Percentiles rank a stretch among this genome's conserved stretches.
phyloP scores from a whole-genome alignment of 2,329 filamentous ascomycete genomes.

The Colletotrichum gloeosporioides region DNA sequence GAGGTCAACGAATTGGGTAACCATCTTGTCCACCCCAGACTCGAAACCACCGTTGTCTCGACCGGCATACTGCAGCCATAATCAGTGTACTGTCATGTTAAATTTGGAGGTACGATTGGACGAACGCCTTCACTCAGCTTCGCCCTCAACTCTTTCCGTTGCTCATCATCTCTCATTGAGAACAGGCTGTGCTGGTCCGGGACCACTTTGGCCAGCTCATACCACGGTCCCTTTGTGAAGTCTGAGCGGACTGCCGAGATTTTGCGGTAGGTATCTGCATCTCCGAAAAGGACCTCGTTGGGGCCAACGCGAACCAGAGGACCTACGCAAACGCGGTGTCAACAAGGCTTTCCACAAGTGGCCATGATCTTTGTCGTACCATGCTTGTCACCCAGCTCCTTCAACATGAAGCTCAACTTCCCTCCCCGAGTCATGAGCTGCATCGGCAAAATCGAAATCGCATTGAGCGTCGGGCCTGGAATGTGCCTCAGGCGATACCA shows the following conservation, averaged over 20 bases:
- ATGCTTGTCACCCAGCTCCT: slow-evolving; percentile 8
- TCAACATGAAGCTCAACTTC: slow-evolving; percentile 1
- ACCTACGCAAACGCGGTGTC: slow-evolving; percentile 27
- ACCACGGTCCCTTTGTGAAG: slow-evolving; percentile 22
- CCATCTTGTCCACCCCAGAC: neutral
- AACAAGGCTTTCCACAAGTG: slow-evolving; percentile 1
- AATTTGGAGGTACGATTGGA: too few relatives aligned
- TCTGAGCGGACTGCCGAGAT: slow-evolving; percentile 14
- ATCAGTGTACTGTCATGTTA: neutral
- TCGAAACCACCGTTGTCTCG: slow-evolving; percentile 17
- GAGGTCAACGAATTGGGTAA: slow-evolving; percentile 1
- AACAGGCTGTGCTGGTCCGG: slow-evolving; percentile 20
- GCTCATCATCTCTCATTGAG: slow-evolving; percentile 21
- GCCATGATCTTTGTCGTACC: neutral
- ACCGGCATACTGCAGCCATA: neutral
- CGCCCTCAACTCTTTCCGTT: slow-evolving; percentile 13
- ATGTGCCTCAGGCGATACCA: slow-evolving; percentile 38
- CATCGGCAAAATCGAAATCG: slow-evolving; percentile 35
- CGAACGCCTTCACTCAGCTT: slow-evolving; percentile 21
- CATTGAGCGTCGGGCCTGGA: slow-evolving; percentile 34
- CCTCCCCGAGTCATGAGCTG: slow-evolving; percentile 13
- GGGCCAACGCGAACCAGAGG: slow-evolving; percentile 23
- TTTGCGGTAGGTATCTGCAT: slow-evolving; percentile 10
- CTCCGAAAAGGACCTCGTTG: slow-evolving; percentile 24
- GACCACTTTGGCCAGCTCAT: slow-evolving; percentile 13